Conservation (phyloP, 495 filamentous ascomycete genomes). For the Penicillium fimorum region DNA sequence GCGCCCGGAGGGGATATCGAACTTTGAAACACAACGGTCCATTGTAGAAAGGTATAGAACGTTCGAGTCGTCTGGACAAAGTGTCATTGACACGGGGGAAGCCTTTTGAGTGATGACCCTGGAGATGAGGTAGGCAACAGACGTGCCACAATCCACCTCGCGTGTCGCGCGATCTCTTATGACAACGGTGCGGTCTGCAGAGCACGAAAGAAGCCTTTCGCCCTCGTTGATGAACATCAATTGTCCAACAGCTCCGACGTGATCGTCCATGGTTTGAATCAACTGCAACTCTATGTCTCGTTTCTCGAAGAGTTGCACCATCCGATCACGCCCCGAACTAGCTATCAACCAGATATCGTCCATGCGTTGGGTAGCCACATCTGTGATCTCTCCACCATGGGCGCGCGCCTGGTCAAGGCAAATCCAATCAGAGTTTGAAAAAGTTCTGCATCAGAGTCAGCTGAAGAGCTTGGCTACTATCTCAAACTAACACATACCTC, state of each 20-base stretch:
- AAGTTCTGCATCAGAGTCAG: conserved; percentile 35
- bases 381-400: conserved; percentile 81
- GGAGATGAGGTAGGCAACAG: conserved; percentile 71
- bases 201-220: conserved; percentile 76
- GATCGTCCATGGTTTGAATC: conserved; percentile 75
- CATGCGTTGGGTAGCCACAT: conserved; percentile 60
- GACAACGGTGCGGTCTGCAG: conserved; percentile 81
- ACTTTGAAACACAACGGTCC: conserved; percentile 77
- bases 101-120: conserved; percentile 78
- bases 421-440: conserved; percentile 46
- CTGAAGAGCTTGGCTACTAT: conserved; percentile 8
- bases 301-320: conserved; percentile 78
- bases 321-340: conserved; percentile 82
- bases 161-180: conserved; percentile 70
- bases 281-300: conserved; percentile 53
- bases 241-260: conserved; percentile 66
- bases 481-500: conserved; percentile 48
- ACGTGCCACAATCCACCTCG: conserved; percentile 60
- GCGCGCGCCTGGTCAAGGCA: conserved; percentile 71
- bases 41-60: conserved; percentile 73
- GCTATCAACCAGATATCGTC: conserved; percentile 57
- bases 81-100: conserved; percentile 79
- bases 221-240: conserved; percentile 63
- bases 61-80: conserved; percentile 57
- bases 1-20: conserved; percentile 70